Evolutionary conservation across 352 stramenopile genomes (phyloP).

Genomic region (Phytophthora pisi): DNA sequence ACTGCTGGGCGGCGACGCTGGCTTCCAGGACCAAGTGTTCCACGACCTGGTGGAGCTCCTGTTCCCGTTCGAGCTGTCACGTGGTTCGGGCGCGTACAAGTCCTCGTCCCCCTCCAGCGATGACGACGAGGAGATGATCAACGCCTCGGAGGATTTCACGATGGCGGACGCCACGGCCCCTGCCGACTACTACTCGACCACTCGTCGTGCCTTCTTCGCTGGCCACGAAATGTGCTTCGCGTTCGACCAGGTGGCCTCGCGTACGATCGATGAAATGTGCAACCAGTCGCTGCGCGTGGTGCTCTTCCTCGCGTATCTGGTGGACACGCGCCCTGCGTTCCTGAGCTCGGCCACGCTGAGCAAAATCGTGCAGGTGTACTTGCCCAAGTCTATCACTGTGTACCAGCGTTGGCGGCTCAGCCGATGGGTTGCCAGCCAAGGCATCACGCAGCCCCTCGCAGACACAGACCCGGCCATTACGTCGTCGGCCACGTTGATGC

Average conservation of each 20-base stretch:
- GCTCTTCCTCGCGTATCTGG: constrained; percentile 66
- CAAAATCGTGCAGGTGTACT: constrained; percentile 47
- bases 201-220: constrained; percentile 43
- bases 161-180: constrained; percentile 24
- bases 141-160: constrained; percentile 17
- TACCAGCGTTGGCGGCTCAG: constrained; percentile 81
- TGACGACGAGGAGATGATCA: constrained; percentile 46
- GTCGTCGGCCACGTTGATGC: constrained; percentile 57
- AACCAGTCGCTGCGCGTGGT: constrained; percentile 65
- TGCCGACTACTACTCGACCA: constrained; percentile 44
- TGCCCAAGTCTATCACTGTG: constrained; percentile 67
- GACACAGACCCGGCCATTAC: constrained; percentile 48
- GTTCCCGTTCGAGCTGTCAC: constrained; percentile 52
- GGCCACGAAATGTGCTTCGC: constrained; percentile 63
- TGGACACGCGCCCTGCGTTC: constrained; percentile 63
- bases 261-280: constrained; percentile 73
- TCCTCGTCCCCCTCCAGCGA: constrained; percentile 35
- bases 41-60: constrained; percentile 62
- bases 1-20: constrained; percentile 46
- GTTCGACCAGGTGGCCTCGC: constrained; percentile 60
- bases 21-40: constrained; percentile 64
- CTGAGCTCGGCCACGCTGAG: constrained; percentile 47
- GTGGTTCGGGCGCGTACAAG: constrained; percentile 27
- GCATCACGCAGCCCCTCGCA: constrained; percentile 49
- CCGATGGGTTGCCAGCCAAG: constrained; percentile 63